Base-by-base conservation (phyloP, 805 yeast genomes). In the Myxozyma vanderwaltii region DNA sequence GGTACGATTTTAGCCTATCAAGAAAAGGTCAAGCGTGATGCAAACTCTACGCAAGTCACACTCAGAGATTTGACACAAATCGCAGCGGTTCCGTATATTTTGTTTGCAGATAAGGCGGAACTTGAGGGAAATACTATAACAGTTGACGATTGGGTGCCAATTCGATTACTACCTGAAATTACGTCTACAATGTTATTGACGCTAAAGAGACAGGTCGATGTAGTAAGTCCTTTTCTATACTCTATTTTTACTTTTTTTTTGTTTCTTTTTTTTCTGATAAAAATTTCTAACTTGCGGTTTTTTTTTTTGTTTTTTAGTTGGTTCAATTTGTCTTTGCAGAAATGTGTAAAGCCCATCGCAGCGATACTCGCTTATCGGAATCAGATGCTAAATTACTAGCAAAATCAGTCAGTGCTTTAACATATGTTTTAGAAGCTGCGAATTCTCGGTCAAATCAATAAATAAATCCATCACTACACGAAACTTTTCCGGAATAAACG, bases 81-180 rank as follows among this genome's bases (percentile, higher is more conserved):
- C 27, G 21, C 46, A 4, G 19, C n/a, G 12, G 8, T 62, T 10
- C 48, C 62, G 10, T 41, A 38, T 19, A 21, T 61, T 21, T 29
- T 59, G 51, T 60, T 61, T 35, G 36, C 49, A 12, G 46, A 41
- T 35, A 23, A 39, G 3, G 46, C 33, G 10, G 55, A 46, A 38
- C 26, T 44, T 10, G 40, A 35, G 3, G 50, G 24, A 6, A 21
- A 43, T 12, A 13, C 41, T 19, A 12, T 52, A 12, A 17, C 19
- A 33, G 36, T 62, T 21, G 66, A 62, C 35, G 48, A 49, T 24
- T 62, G 66, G 66, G 49, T 62, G 17, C 59, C 61, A 17, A 27
- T 55, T 17, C 13, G 10, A 38, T 15, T 62, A 5, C 1, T 13
- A 5, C 63, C 64, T 7, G 46, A 39, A 4, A n/a, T 26, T 26